phyloP scores from a whole-genome alignment of 1,139 yeast species.

The Scheffersomyces titani region DNA sequence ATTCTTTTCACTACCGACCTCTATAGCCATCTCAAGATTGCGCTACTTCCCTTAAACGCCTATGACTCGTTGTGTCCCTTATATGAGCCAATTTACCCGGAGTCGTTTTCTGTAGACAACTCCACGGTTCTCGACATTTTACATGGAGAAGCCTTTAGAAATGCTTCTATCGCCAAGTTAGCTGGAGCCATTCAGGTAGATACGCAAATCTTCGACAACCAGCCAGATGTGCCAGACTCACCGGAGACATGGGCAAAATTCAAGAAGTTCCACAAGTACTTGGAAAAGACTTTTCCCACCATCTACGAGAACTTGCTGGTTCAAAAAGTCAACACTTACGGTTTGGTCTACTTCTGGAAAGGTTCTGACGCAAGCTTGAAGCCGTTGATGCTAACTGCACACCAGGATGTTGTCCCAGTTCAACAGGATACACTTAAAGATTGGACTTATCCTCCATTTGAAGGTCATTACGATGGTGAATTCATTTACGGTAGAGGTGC shows the following conservation, averaged over 20 bases:
- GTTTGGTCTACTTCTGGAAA: constrained; percentile 66
- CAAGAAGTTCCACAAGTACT: constrained; percentile 44
- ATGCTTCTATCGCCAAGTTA: constrained; percentile 35
- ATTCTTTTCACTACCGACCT: constrained; percentile 24
- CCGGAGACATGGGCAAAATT: constrained; percentile 48
- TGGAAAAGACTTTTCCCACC: constrained; percentile 59
- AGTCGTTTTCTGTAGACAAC: constrained; percentile 30
- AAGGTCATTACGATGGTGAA: constrained; percentile 55
- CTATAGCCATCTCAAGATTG: constrained; percentile 22
- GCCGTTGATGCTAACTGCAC: constrained; percentile 73
- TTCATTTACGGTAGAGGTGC: constrained; percentile 66
- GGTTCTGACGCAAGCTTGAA: constrained; percentile 56
- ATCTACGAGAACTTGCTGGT: constrained; percentile 51
- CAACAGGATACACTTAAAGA: constrained; percentile 52
- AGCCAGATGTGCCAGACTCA: constrained; percentile 37
- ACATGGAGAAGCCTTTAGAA: constrained; percentile 34
- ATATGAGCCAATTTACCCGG: constrained; percentile 31
- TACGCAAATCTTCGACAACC: constrained; percentile 47
- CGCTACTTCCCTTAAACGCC: constrained; percentile 20
- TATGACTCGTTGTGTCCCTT: constrained; percentile 29
- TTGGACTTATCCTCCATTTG: constrained; percentile 74
- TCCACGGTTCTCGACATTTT: constrained; percentile 35
- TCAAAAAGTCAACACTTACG: constrained; percentile 64
- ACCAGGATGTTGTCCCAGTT: constrained; percentile 86
- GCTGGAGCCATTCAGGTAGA: constrained; percentile 46